These are phyloP conservation scores for Tympanopsis confertula DNA, from an alignment of 2,329 filamentous ascomycete genomes.

Conservation along the genomic window DNA sequence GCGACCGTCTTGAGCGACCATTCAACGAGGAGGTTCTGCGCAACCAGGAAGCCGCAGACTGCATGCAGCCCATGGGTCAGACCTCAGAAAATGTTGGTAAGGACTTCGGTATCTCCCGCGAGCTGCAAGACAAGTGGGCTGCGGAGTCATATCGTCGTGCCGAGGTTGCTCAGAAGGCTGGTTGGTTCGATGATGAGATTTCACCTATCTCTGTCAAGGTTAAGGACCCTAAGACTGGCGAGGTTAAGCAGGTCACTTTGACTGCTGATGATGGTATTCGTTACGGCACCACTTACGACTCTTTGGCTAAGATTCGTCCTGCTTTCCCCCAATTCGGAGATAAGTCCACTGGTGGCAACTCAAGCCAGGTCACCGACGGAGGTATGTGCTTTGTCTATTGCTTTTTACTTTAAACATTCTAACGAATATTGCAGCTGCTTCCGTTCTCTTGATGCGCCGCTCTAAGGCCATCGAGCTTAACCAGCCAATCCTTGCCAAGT, in stretches of 20 bases:
- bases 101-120: constrained; percentile 75
- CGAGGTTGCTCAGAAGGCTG: constrained; percentile 79
- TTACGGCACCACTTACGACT: constrained; percentile 76
- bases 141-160: constrained; percentile 80
- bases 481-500: constrained; percentile 89
- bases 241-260: constrained; percentile 66
- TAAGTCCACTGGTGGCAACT: constrained; percentile 82
- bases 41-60: constrained; percentile 71
- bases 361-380: constrained; percentile 88
- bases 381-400: constrained; percentile 28
- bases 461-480: constrained; percentile 75
- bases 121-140: constrained; percentile 74
- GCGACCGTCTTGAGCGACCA: constrained; percentile 57
- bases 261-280: constrained; percentile 84
- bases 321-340: constrained; percentile 87
- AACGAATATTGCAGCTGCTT: constrained; percentile 47
- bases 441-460: constrained; percentile 86
- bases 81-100: constrained; percentile 90
- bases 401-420: constrained; percentile 6
- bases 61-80: constrained; percentile 94
- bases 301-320: constrained; percentile 70
- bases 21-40: constrained; percentile 66
- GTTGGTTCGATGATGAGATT: constrained; percentile 90
- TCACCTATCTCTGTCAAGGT: constrained; percentile 72
- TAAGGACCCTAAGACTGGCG: constrained; percentile 73